phyloP scores from a whole-genome alignment of 2,329 filamentous ascomycete species.

The Apiospora marii region DNA sequence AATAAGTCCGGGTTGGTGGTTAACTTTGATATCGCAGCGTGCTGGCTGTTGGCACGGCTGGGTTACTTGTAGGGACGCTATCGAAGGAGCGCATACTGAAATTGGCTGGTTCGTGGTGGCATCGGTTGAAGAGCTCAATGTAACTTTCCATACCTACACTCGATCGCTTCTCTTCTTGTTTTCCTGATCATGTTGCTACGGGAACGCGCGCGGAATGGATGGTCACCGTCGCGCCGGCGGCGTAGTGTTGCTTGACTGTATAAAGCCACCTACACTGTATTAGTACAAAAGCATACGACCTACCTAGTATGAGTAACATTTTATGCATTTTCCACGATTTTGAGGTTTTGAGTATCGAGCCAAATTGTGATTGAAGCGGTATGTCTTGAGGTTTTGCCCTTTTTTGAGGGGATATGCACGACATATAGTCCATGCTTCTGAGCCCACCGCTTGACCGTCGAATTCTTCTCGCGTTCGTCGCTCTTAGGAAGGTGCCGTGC shows the following conservation, averaged over 20 bases:
- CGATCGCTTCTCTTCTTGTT: not conserved
- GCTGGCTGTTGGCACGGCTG: conserved; percentile 25
- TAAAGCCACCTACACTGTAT: conserved; percentile 1
- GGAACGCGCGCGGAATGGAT: not conserved
- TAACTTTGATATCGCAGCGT: conserved; percentile 20
- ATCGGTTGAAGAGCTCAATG: not conserved
- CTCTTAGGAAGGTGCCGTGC: not conserved
- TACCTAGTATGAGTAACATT: conserved; percentile 3
- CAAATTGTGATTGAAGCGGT: not conserved
- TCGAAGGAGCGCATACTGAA: conserved; percentile 16
- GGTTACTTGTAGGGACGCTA: conserved; percentile 22
- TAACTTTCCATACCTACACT: not conserved
- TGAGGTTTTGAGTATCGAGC: not conserved
- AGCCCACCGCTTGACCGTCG: not conserved
- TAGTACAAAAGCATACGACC: not conserved
- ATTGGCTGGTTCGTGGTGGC: not conserved
- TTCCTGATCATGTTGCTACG: not conserved
- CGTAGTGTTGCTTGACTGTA: not conserved
- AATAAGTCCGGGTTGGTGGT: not conserved
- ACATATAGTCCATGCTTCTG: not conserved
- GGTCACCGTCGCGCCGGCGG: not conserved
- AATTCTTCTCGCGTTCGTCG: not conserved
- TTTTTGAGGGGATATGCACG: not conserved
- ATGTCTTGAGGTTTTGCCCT: not conserved
- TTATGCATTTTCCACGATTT: not conserved